Percentiles rank a stretch among this genome's conserved stretches.
Conservation (phyloP, 208 protist genomes). For the Trypanosoma boissoni region DNA sequence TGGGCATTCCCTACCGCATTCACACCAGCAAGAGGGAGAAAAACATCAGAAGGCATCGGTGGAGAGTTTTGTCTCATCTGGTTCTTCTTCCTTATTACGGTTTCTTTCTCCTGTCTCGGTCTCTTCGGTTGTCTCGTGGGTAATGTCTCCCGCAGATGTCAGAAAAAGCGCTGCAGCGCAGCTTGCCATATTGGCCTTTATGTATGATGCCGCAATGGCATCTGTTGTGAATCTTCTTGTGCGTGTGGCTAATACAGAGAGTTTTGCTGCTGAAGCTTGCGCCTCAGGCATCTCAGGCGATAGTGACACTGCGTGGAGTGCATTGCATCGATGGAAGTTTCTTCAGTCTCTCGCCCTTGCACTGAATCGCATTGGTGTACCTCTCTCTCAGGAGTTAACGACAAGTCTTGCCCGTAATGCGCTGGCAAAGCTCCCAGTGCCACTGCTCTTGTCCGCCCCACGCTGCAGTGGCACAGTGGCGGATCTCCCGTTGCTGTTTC, state of each 20-base stretch:
- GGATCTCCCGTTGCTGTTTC: neutral
- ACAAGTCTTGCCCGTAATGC: neutral
- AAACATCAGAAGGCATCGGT: neutral
- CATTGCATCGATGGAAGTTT: slow-evolving; percentile 6
- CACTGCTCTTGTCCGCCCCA: neutral
- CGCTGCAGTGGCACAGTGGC: neutral
- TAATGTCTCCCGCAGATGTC: neutral
- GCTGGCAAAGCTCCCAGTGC: neutral
- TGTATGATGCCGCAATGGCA: slow-evolving; percentile 9
- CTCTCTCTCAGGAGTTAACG: neutral
- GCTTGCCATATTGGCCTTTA: neutral
- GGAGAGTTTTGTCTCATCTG: neutral
- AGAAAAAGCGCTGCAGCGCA: neutral
- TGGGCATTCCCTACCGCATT: neutral
- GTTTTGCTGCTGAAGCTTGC: neutral
- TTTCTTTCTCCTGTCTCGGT: slow-evolving; percentile 4
- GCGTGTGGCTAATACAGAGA: neutral
- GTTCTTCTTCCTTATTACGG: neutral
- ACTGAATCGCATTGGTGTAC: slow-evolving; percentile 15
- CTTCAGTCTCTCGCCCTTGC: slow-evolving; percentile 6
- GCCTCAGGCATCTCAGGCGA: no score
- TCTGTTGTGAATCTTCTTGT: slow-evolving; percentile 2
- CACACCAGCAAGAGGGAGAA: neutral
- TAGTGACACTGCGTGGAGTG: no score
- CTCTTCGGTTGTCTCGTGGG: slow-evolving; percentile 5